phyloP scores from a whole-genome alignment of 202 grass and related monocot genomes.

The Elaeis oleifera region DNA sequence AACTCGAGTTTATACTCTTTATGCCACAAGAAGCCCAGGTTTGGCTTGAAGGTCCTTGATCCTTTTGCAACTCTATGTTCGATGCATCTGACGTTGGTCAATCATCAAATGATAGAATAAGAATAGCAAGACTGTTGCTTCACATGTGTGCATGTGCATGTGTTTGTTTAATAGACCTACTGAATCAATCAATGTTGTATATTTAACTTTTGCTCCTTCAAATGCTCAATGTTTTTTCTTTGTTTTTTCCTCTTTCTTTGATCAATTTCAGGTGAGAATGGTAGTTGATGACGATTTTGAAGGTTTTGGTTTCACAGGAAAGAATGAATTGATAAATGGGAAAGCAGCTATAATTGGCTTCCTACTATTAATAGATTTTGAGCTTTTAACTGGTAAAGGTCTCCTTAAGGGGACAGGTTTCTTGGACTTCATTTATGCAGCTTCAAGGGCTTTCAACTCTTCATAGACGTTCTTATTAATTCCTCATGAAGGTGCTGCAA shows the following conservation, averaged over 20 bases:
- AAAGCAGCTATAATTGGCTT: conserved; percentile 95
- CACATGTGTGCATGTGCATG: neutral
- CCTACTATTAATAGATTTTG: conserved; percentile 88
- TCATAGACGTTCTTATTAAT: conserved; percentile 2
- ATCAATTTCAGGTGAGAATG: conserved; percentile 75
- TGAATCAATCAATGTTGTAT: too few species aligned
- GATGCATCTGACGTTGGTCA: too few species aligned
- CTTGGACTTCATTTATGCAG: conserved; percentile 91
- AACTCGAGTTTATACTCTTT: too few species aligned
- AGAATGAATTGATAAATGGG: conserved; percentile 79
- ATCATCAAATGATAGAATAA: neutral
- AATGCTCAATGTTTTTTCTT: neutral
- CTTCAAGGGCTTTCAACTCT: conserved; percentile 57
- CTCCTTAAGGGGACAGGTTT: conserved; percentile 95
- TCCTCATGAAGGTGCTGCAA: neutral
- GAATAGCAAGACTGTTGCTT: neutral
- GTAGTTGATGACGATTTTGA: conserved; percentile 71
- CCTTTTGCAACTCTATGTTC: too few species aligned
- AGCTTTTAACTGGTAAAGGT: conserved; percentile 94
- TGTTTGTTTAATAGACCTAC: neutral
- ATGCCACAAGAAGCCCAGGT: too few species aligned
- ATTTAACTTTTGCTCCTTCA: neutral
- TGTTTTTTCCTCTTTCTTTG: neutral
- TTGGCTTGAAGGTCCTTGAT: too few species aligned
- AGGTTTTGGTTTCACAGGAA: conserved; percentile 82